Evolutionary conservation across 2,329 filamentous ascomycete genomes (phyloP), one percentile per base, ranked within the genome.

Genomic region (Nemania abortiva): DNA sequence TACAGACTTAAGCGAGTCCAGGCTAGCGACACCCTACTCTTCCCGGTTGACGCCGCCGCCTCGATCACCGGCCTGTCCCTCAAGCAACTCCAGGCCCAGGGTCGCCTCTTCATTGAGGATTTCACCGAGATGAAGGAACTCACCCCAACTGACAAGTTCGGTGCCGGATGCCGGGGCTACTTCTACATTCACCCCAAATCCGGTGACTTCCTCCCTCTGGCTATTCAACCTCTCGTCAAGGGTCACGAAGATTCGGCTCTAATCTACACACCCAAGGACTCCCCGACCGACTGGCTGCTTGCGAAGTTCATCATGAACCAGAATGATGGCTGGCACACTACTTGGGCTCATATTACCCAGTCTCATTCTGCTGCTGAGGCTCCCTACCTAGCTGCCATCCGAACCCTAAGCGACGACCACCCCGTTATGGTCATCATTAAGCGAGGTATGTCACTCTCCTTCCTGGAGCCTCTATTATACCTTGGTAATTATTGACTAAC

Each of bases 301-400:
- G 85, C 84, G 6, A 86, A 87, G 76, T 82, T 85, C 52, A 79
- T 84, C 72, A 84, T 84, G 73, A 85, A 85, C 58, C 74, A 78
- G 29, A 85, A 86, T 59, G 83, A 86, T 70, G 77, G 85, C 42
- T 85, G 82, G 75, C 79, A 82, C 66, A 77, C 77, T 0, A 82
- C 84, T 61, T 82, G 80, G 75, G 79, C 80, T 65, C 84, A 86
- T 69, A 75, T 86, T 1, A 80, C 80, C 1, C 75, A 75, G n/a
- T 82, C 81, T 0, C 84, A 86, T 69, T 80, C 78, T 18, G 80
- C 84, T 11, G 74, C 79, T 3, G 83, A 87, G 70, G 80, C 81
- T 60, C 79, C 81, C 0, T 82, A 83, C 73, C 73, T 82, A 67
- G 83, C 84, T 13, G 84, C 84, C 0, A 77, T 84, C 24, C 79